Evolutionary conservation across 2,329 filamentous ascomycete genomes (phyloP), one percentile per base, ranked within the genome.

Genomic region (Gremmenia infestans): DNA sequence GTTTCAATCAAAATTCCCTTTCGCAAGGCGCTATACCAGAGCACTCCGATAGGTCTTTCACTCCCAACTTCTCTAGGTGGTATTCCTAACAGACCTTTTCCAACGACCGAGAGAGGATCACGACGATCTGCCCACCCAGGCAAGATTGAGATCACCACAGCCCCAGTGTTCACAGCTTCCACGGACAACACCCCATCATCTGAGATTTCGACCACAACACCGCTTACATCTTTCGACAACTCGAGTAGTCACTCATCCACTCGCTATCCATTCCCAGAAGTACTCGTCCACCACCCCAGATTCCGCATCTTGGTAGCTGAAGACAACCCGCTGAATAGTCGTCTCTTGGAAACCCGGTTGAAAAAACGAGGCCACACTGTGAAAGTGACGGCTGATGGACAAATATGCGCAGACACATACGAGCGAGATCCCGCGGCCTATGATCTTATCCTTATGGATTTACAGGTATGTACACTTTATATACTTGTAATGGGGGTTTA

Each of bases 281-380:
- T 43, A 7, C 39, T 36, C 8, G 32, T 52, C 12, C 35, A 37
- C 9, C 22, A 42, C 9, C 48, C 48, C 4, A 53, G 50, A 47
- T 60, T 57, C 8, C 56, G 40, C 19, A 87, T 93, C 47, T 75
- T 93, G 25, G 75, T 93, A 43, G 89, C 92, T 3, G 89, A 93
- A 70, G 89, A 93, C 69, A 93, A 93, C 65, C 79, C 81, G 5
- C 86, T 91, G 64, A 92, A 92, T 70, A 88, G 91, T 65, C 90
- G 91, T 70, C 87, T 91, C 55, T 73, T 93, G 48, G 78, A 85
- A 54, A 88, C 89, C 67, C 91, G 90, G 66, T 75, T 93, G 35
- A 81, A 79, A 66, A 89, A 88, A 71, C 85, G 90, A 55, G 83
- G 85, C 5, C 81, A 92, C 47, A 78, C 81, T 8, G 86, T 87